Evolutionary conservation across 1,139 yeast genomes (phyloP).

Genomic region (Torulaspora pretoriensis): DNA sequence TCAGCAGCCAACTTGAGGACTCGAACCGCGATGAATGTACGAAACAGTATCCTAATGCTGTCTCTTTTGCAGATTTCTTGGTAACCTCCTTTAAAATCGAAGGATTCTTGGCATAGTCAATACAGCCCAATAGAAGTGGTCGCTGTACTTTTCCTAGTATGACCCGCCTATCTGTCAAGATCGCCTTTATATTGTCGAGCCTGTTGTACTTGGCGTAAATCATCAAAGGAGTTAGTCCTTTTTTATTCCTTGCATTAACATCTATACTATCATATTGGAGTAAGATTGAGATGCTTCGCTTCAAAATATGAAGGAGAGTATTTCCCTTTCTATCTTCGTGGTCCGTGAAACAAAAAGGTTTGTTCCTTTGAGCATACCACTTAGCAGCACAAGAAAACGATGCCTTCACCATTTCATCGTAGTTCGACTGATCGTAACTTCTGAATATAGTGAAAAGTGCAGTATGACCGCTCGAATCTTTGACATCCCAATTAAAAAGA

Average conservation of each 20-base stretch:
- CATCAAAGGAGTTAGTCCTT: slow-evolving; percentile 65
- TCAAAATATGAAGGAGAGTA: slow-evolving; percentile 67
- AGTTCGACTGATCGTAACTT: slow-evolving; percentile 74
- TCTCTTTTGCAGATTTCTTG: slow-evolving; percentile 12
- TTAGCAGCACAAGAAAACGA: slow-evolving; percentile 46
- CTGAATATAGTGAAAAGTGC: slow-evolving; percentile 75
- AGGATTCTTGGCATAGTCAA: slow-evolving; percentile 51
- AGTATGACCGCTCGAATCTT: slow-evolving; percentile 68
- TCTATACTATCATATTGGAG: slow-evolving; percentile 43
- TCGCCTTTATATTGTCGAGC: slow-evolving; percentile 49
- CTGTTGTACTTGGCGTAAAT: slow-evolving; percentile 68
- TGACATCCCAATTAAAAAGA: slow-evolving; percentile 63
- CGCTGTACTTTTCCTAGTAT: slow-evolving; percentile 41
- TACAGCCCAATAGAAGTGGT: slow-evolving; percentile 40
- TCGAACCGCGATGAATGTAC: slow-evolving; percentile 22
- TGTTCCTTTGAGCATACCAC: slow-evolving; percentile 39
- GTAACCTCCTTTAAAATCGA: slow-evolving; percentile 21
- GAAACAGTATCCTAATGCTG: slow-evolving; percentile 16
- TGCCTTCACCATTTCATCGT: slow-evolving; percentile 46
- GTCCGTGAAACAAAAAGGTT: slow-evolving; percentile 43
- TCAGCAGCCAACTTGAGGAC: slow-evolving; percentile 22
- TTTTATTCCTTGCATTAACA: slow-evolving; percentile 59
- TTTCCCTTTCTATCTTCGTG: slow-evolving; percentile 76
- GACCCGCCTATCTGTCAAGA: slow-evolving; percentile 46
- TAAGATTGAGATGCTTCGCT: slow-evolving; percentile 44